Base-by-base conservation (phyloP, 345 rosid species). In the Eucalyptus erythrocorys region DNA sequence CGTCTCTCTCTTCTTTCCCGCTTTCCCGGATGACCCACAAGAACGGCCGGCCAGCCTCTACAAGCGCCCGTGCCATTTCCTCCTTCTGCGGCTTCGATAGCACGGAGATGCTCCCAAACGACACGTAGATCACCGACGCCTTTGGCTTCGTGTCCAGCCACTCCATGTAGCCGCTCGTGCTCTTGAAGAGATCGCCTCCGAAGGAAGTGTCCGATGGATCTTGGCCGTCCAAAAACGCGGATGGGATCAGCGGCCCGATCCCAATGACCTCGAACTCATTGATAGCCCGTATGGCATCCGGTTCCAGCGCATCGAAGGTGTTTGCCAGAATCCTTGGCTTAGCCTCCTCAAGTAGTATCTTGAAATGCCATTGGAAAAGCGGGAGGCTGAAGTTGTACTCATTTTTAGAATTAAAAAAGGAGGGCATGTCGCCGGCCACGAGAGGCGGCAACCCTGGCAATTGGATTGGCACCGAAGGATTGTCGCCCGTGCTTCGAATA, bases 251-350 rank as follows among this genome's bases (percentile, higher is more conserved):
- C 30, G 61, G 61, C 13, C 61, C 61, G 3, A 55, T 55, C 61
- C 61, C 61, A 55, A 55, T 55, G 13, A 55, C 61, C 61, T 55
- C 30, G 13, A 55, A 10, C 30, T 48, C 53, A 68, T 85, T 90
- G 5, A 34, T 26, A 8, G 90, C 92, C 47, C 32, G 89, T 26
- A 96, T 45, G n/a, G 93, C 91, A 34, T 92, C 93, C 3, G 59
- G 85, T 87, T 96, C 98, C 64, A 95, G 91, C 17, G 91, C 95
- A 86, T 94, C 90, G 32, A 96, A 96, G 0, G 94, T 92, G 87
- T 96, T 96, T 43, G 94, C 89, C 7, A 96, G 91, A 30, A 94
- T 37, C 82, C 19, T 93, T 14, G 95, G 90, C 76, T 30, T 94
- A 26, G 94, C 91, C 32, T 94, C 95, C 89, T 88, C 66, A 21